Base-by-base conservation (phyloP, 805 yeast genomes). In the Candida ulmi region DNA sequence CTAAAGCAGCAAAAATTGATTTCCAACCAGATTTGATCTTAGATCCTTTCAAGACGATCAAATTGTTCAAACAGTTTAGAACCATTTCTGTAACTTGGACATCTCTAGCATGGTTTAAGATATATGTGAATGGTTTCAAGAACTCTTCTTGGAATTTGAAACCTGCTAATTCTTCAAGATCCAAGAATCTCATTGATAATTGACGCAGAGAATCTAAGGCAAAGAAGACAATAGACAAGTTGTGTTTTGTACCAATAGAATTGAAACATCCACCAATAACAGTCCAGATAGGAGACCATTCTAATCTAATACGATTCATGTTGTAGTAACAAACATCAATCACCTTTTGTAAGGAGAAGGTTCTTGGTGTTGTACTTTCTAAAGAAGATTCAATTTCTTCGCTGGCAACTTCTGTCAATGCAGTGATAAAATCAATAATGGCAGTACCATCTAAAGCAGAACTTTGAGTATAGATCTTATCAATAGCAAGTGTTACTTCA, bases 291-390 rank as follows among this genome's bases (percentile, higher is more conserved):
- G 87, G 91, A 6, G 95, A 78, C 97, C 99, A 93, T 63, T 95
- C 96, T 45, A 93, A 80, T 60, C 96, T 78, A 52, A 93, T 90
- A 68, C 99, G 84, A 37, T 80, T 80, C 97, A 93, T 93, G 60
- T 95, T 95, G 68, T 95, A 93, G 62, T 93, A 91, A 63, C 97
- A 91, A 32, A 93, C 95, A 62, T 95, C 99, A 38, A 93, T 95
- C 72, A 93, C 85, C 58, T 93, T 93, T 57, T 88, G 98, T 46
- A 93, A 66, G 0, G 98, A 86, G 57, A 87, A 95, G 63, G 88
- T 82, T 58, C 99, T 72, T 29, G 98, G 99, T 45, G 86, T 79
- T 7, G 74, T 69, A 33, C 90, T 80, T 54, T 78, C 79, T 7
- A 88, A 90, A 1, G 95, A 83, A 0, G 95, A 83, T 46, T 85